These are phyloP conservation scores for Pseudogymnoascus sp. DNA, from an alignment of 2,329 filamentous ascomycete species.

Conservation along the genomic window DNA sequence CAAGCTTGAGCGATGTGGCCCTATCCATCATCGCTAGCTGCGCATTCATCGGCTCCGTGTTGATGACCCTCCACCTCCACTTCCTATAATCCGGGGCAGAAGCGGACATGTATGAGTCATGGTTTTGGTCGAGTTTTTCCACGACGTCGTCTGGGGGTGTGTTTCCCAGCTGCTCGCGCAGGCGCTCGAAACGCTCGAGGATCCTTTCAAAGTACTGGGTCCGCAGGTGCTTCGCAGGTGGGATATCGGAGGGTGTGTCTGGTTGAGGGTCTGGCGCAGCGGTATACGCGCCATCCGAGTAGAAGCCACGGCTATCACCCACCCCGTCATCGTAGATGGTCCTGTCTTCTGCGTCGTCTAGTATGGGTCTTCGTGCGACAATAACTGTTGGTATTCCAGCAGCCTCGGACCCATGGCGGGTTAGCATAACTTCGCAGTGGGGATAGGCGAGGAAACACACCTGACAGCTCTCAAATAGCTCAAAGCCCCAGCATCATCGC, in stretches of 20 bases:
- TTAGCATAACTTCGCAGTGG: conserved; percentile 27
- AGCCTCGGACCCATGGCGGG: conserved; percentile 59
- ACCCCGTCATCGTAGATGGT: conserved; percentile 40
- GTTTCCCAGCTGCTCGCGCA: conserved; percentile 54
- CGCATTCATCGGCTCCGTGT: conserved; percentile 47
- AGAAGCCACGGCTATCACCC: conserved; percentile 55
- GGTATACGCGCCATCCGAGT: conserved; percentile 71
- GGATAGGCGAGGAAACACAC: conserved; percentile 37
- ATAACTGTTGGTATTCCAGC: conserved; percentile 63
- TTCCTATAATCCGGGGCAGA: conserved; percentile 39
- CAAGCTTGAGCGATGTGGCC: conserved; percentile 54
- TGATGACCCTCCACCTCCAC: conserved; percentile 46
- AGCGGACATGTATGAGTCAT: conserved; percentile 44
- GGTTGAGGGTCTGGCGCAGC: conserved; percentile 40
- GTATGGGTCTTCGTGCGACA: conserved; percentile 45
- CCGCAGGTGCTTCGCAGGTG: background rate
- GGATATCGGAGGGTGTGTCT: background rate
- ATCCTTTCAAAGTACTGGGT: conserved; percentile 57
- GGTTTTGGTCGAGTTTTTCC: conserved; percentile 42
- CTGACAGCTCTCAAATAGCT: conserved; percentile 64
- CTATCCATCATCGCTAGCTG: conserved; percentile 60
- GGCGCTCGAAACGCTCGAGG: conserved; percentile 52
- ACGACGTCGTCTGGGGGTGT: conserved; percentile 45
- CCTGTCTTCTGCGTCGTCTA: conserved; percentile 31
- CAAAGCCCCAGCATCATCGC: conserved; percentile 52